Evolutionary conservation across 2,329 filamentous ascomycete genomes (phyloP).

Genomic region (Xylariaceae sp.): DNA sequence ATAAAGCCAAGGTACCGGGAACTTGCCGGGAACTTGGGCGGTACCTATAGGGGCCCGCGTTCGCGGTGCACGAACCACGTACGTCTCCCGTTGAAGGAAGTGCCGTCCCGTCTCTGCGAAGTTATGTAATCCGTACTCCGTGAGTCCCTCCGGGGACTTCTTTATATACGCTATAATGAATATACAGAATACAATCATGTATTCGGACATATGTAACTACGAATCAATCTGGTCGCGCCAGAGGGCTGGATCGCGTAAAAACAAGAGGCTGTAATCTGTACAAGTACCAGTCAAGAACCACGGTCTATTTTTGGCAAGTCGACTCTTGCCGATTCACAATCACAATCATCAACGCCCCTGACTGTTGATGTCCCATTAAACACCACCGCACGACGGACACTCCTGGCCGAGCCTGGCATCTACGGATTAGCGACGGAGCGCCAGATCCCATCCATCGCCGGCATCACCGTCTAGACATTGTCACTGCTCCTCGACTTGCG

Average conservation of each 20-base stretch:
- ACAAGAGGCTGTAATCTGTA: conserved; percentile 7
- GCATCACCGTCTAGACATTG: not conserved
- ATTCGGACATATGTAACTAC: not conserved
- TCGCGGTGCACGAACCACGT: too few species aligned
- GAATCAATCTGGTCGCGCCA: conserved; percentile 14
- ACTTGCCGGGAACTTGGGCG: not conserved
- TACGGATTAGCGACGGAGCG: not conserved
- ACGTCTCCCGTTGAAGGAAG: not conserved
- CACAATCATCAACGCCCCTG: not conserved
- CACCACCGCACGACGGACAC: conserved; percentile 1
- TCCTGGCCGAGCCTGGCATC: not conserved
- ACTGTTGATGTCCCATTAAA: not conserved
- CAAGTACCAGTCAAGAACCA: conserved; percentile 1
- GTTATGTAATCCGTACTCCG: not conserved
- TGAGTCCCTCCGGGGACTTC: not conserved
- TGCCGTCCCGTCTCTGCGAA: too few species aligned
- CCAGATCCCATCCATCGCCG: not conserved
- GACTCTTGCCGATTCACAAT: not conserved
- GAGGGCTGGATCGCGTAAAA: conserved; percentile 17
- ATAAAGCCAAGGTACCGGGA: not conserved
- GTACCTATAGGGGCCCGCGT: not conserved
- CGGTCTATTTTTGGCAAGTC: not conserved
- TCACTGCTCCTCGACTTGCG: not conserved
- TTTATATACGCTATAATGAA: not conserved
- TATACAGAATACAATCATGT: not conserved